These are phyloP conservation scores for Xylariaceae sp. DNA, from an alignment of 2,329 filamentous ascomycete genomes.

Conservation along the genomic window DNA sequence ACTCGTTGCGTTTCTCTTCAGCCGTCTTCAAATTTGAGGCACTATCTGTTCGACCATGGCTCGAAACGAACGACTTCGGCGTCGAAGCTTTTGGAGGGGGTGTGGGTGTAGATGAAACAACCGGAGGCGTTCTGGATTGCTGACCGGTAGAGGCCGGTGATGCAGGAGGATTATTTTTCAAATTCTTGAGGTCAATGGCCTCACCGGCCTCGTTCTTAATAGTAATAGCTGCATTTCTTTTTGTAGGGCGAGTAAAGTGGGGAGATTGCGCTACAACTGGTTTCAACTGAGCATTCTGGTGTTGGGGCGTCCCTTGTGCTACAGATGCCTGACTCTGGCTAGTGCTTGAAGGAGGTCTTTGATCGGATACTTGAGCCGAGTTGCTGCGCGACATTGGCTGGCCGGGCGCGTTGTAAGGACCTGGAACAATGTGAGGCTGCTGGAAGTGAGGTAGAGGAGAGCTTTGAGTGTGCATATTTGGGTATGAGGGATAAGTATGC, in stretches of 20 bases:
- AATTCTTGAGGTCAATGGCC: conserved; percentile 63
- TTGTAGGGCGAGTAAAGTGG: conserved; percentile 47
- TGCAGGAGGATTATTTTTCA: conserved; percentile 48
- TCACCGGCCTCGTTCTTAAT: conserved; percentile 85
- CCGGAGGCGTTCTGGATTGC: conserved; percentile 60
- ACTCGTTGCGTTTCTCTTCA: conserved; percentile 79
- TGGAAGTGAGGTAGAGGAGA: background rate
- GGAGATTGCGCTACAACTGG: conserved; percentile 41
- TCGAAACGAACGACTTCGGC: conserved; percentile 43
- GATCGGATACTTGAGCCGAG: conserved; percentile 67
- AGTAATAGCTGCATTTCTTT: conserved; percentile 70
- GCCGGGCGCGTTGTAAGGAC: conserved; percentile 36
- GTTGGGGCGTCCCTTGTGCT: conserved; percentile 56
- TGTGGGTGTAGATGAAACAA: conserved; percentile 71
- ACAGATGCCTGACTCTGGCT: conserved; percentile 58
- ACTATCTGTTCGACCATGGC: conserved; percentile 70
- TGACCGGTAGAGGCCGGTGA: conserved; percentile 54
- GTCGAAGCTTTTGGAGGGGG: conserved; percentile 74
- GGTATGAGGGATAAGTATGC: conserved; percentile 33
- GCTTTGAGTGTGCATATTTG: conserved; percentile 23
- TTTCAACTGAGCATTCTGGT: conserved; percentile 57
- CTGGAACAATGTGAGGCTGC: conserved; percentile 37
- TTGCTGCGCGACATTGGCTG: conserved; percentile 77
- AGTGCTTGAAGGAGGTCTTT: conserved; percentile 61
- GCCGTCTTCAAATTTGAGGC: conserved; percentile 63